Evolutionary conservation across 202 grass and related monocot genomes (phyloP).

Genomic region (Elaeis oleifera): DNA sequence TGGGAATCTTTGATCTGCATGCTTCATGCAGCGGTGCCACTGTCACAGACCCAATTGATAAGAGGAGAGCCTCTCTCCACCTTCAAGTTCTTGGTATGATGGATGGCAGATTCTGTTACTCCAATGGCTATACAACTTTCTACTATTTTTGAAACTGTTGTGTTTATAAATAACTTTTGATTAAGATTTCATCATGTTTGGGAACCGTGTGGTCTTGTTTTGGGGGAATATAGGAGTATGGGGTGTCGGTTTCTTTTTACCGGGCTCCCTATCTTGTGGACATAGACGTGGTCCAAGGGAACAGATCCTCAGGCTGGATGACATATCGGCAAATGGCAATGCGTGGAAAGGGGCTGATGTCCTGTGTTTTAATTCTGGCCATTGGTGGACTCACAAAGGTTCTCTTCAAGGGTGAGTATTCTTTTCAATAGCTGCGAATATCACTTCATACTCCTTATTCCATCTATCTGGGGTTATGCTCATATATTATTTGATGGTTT

Average conservation of each 20-base stretch:
- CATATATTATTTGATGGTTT: no score
- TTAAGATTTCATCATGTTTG: no score
- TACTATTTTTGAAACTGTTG: no score
- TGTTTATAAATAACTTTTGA: no score
- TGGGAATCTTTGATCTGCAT: slow-evolving; percentile 93
- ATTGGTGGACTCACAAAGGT: slow-evolving; percentile 96
- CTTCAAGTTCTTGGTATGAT: slow-evolving; percentile 61
- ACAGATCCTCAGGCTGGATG: slow-evolving; percentile 57
- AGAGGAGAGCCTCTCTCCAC: slow-evolving; percentile 68
- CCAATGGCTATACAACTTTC: no score
- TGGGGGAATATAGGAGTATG: slow-evolving; percentile 41
- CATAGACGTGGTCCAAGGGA: slow-evolving; percentile 65
- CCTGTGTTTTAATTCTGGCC: slow-evolving; percentile 87
- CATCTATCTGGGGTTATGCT: no score
- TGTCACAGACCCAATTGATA: slow-evolving; percentile 50
- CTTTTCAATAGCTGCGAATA: not conserved
- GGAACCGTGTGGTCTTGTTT: no score
- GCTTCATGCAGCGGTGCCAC: slow-evolving; percentile 57
- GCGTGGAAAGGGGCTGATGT: slow-evolving; percentile 76
- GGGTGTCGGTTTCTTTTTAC: slow-evolving; percentile 60
- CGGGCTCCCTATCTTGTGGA: slow-evolving; percentile 85
- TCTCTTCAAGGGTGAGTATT: slow-evolving; percentile 49
- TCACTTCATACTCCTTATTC: no score
- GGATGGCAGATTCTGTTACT: no score
- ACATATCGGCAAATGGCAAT: slow-evolving; percentile 50